A percentile compares a stretch with the other conserved stretches of the same genome.
These are phyloP conservation scores for Aspergillus ustus DNA, from an alignment of 2,329 filamentous ascomycete genomes.

Conservation along the genomic window DNA sequence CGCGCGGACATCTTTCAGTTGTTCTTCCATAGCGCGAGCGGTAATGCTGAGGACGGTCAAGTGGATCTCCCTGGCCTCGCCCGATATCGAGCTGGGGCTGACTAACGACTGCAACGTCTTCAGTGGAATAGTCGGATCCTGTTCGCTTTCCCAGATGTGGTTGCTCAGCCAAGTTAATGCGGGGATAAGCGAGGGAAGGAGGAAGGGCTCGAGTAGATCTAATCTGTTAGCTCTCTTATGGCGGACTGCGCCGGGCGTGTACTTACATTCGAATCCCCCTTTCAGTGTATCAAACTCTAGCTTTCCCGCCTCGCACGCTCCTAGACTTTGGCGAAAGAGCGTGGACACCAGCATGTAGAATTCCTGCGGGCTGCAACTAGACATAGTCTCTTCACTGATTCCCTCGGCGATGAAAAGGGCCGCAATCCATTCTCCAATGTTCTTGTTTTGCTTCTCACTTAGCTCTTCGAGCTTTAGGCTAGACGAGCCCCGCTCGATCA, in stretches of 20 bases:
- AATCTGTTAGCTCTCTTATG: slow-evolving; percentile 13
- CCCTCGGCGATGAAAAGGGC: slow-evolving; percentile 66
- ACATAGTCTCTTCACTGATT: slow-evolving; percentile 68
- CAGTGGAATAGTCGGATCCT: slow-evolving; percentile 57
- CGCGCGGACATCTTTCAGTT: slow-evolving; percentile 56
- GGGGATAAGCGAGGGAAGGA: slow-evolving; percentile 64
- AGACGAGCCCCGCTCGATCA: slow-evolving; percentile 53
- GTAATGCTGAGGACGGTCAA: slow-evolving; percentile 62
- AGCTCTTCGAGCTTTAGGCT: slow-evolving; percentile 57
- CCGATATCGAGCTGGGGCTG: slow-evolving; percentile 60
- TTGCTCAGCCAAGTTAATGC: slow-evolving; percentile 64
- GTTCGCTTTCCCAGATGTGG: slow-evolving; percentile 57
- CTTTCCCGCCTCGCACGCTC: slow-evolving; percentile 60
- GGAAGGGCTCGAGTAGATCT: slow-evolving; percentile 67
- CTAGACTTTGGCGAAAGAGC: slow-evolving; percentile 64
- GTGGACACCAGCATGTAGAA: slow-evolving; percentile 68
- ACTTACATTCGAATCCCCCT: slow-evolving; percentile 65
- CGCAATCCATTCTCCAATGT: slow-evolving; percentile 64
- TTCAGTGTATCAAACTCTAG: slow-evolving; percentile 63
- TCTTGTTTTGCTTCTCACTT: slow-evolving; percentile 59
- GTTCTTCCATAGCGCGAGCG: slow-evolving; percentile 55
- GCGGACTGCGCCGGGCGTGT: neutral
- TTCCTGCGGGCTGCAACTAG: slow-evolving; percentile 66
- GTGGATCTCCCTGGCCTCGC: slow-evolving; percentile 65
- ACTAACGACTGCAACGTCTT: slow-evolving; percentile 62